Base-by-base conservation (phyloP, 805 yeast species). In the Metschnikowia hibisci region DNA sequence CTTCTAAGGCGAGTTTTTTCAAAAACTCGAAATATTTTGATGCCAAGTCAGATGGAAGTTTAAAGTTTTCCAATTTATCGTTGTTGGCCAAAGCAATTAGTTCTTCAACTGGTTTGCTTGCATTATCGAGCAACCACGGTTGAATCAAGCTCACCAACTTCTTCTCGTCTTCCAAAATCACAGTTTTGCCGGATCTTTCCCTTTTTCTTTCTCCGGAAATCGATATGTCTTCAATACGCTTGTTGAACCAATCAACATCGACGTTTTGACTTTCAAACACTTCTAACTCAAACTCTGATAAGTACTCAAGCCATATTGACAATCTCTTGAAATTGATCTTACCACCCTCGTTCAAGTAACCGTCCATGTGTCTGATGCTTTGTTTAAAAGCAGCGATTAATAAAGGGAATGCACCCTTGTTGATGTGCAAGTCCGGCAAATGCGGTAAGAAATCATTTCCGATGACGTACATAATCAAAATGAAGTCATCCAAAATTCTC, bases 401-500 rank as follows among this genome's bases (percentile, higher is more conserved):
- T 25, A 89, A 76, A n/a, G 98, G 96, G 69, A 93, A 86, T 0
- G 98, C 99, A 54, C 97, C 98, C 55, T 90, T 93, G 60, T 89
- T 90, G 52, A 93, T 76, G 61, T 87, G 90, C 54, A 93, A 73
- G 63, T 90, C 96, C 0, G 99, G 99, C 54, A 95, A 76, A 61
- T 93, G 87, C 20, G 99, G 99, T 58, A 93, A 76, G 81, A 93
- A 93, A 75, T 93, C 99, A 60, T 93, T 93, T 56, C 99, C 99
- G 55, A 93, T 87, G 48, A 93, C 96, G 59, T 87, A 90, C 83
- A 88, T 79, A 55, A 91, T 84, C 47, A 93, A 72, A 50, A 93
- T 87, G 53, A 91, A 88, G 63, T 93, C 99, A 65, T 93, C 99
- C 51, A 93, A 66, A 20, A 89, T 75, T 50, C 90, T 76, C 64